A percentile compares a stretch with the other conserved stretches of the same genome.
Evolutionary conservation across 371 early-diverging fungal genomes (phyloP).

Genomic region (Mucor indicus): DNA sequence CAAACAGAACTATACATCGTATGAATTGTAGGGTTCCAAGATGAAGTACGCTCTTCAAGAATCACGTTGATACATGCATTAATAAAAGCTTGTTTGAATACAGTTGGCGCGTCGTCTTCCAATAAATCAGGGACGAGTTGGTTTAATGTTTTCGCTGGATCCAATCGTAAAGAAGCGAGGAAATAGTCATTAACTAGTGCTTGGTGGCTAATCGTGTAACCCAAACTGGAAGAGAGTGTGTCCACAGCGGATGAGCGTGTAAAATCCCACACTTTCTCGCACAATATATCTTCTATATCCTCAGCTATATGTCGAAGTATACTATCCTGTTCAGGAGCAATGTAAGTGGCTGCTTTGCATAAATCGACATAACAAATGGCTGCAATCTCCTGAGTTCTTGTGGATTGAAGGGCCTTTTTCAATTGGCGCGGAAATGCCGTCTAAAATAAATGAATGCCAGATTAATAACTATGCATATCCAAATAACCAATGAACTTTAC

Average conservation of each 20-base stretch:
- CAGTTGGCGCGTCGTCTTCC: slow-evolving; percentile 52
- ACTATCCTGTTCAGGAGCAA: slow-evolving; percentile 57
- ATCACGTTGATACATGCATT: slow-evolving; percentile 66
- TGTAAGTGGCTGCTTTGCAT: slow-evolving; percentile 68
- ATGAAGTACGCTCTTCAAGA: slow-evolving; percentile 57
- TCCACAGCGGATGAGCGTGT: slow-evolving; percentile 12
- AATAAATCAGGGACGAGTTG: slow-evolving; percentile 62
- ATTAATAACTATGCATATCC: background rate
- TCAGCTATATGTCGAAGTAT: slow-evolving; percentile 64
- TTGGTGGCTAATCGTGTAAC: slow-evolving; percentile 39
- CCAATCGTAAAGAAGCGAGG: slow-evolving; percentile 62
- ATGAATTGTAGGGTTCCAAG: slow-evolving; percentile 70
- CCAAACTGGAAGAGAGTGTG: slow-evolving; percentile 38
- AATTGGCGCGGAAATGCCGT: slow-evolving; percentile 66
- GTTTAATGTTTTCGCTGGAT: slow-evolving; percentile 57
- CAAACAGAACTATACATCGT: slow-evolving; percentile 64
- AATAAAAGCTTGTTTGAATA: slow-evolving; percentile 70
- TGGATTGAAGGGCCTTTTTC: slow-evolving; percentile 55
- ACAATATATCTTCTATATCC: slow-evolving; percentile 65
- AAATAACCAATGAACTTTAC: slow-evolving; percentile 12
- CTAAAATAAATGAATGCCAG: slow-evolving; percentile 7
- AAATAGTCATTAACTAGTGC: slow-evolving; percentile 65
- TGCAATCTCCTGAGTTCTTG: slow-evolving; percentile 61
- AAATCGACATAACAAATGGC: slow-evolving; percentile 73
- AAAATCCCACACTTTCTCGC: slow-evolving; percentile 64